Evolutionary conservation across 441 rosid genomes (phyloP), one percentile per base, ranked within the genome.

Genomic region (Rhodomyrtus psidioides): DNA sequence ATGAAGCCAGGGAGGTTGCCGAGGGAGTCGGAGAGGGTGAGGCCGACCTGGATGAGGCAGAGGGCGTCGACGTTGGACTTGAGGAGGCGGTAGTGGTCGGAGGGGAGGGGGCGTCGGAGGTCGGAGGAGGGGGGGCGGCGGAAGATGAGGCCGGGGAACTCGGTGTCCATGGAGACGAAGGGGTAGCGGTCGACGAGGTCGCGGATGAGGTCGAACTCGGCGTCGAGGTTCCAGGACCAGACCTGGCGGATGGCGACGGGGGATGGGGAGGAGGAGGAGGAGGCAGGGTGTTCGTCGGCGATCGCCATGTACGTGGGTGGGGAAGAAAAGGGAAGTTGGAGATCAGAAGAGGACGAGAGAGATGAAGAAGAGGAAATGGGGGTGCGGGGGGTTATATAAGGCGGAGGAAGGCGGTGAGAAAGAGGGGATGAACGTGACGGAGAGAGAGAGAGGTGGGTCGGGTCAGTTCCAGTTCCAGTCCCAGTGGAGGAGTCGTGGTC

Each of bases 341-440:
- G 26, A 39, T 15, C 53, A 51, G 53, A 12, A 46, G n/a, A 46
- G 12, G 82, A 24, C 16, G 12, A 70, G 6, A 12, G 81, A 75
- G 55, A 19, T 28, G 26, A 21, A 6, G 59, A 12, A 27, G 7
- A 34, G 3, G 28, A 7, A 19, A 55, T 7, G 16, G 39, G 56
- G 49, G 6, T 7, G 16, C 16, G 28, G 17, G 30, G 55, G 55
- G 27, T 53, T 53, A 62, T 23, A 13, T 10, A 14, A 5, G 19
- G 15, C 28, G 58, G 65, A 12, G 55, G 91, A 83, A 62, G 89
- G 60, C 89, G 91, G 92, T 39, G 85, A 88, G 92, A 89, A 89
- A 46, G 84, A 55, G 89, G 19, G 79, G 49, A 16, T 16, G 53
- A 44, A 82, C 44, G 57, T 58, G 84, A 58, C 7, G 56, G 53